Evolutionary conservation across 1,284 basidiomycete species (phyloP).

Genomic region (Cutaneotrichosporon cutaneum): DNA sequence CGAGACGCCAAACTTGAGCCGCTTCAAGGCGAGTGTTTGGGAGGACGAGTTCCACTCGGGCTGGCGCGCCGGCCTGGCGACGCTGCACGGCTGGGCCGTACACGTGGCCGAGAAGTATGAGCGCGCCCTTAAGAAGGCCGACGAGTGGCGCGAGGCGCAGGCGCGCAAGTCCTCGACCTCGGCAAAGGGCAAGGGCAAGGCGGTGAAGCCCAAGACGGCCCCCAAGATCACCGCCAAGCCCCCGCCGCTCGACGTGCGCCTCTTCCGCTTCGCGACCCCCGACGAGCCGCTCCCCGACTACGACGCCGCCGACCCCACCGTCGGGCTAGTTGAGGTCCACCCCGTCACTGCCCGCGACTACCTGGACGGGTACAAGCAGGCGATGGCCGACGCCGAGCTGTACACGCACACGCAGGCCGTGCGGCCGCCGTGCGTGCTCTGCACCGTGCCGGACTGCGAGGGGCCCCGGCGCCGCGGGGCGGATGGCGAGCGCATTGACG

Average conservation of each 20-base stretch:
- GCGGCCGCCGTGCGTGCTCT: conserved; percentile 42
- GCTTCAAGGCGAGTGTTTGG: conserved; percentile 44
- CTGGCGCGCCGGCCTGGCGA: conserved; percentile 49
- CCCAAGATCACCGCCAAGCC: conserved; percentile 22
- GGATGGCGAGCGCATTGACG: conserved; percentile 50
- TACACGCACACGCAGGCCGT: conserved; percentile 34
- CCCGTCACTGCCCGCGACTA: conserved; percentile 28
- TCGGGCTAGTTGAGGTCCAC: conserved; percentile 42
- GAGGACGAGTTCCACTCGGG: conserved; percentile 47
- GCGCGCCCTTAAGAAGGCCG: conserved; percentile 44
- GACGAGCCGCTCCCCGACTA: conserved; percentile 25
- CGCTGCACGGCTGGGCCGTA: conserved; percentile 47
- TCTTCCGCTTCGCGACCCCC: conserved; percentile 46
- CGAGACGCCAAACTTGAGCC: conserved; percentile 38
- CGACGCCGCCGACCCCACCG: conserved; percentile 33
- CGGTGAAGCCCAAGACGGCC: conserved; percentile 18
- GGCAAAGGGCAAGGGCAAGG: conserved; percentile 38
- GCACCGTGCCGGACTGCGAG: conserved; percentile 51
- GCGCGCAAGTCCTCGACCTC: background rate
- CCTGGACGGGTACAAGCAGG: conserved; percentile 37
- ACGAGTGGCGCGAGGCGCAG: conserved; percentile 38
- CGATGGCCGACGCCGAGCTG: conserved; percentile 38
- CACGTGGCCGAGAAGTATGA: conserved; percentile 51
- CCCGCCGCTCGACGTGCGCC: conserved; percentile 45
- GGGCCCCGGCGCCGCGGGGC: conserved; percentile 47